Base-by-base conservation (phyloP, 352 stramenopile genomes). In the Globisporangium recalcitrans region DNA sequence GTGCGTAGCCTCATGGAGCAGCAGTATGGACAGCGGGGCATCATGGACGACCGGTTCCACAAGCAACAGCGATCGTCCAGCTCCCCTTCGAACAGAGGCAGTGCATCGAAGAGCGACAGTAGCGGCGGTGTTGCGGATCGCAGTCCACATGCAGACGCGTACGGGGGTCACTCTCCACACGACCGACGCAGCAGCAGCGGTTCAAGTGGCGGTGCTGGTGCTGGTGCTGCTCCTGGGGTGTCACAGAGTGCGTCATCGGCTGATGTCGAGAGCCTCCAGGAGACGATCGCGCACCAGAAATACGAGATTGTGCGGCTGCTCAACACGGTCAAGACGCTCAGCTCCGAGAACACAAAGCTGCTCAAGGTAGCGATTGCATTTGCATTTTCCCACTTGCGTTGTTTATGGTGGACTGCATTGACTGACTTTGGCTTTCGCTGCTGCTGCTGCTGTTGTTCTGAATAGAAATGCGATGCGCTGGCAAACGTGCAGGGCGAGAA, bases 321-420 rank as follows among this genome's bases (percentile, higher is more conserved):
- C 21, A 92, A 91, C 26, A 88, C 82, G 0, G 81, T 95, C 14
- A 95, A 95, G 67, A 89, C 86, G 1, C 78, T 95, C 36, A 93
- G 84, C 46, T 80, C 70, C 3, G 86, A 95, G 59, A 95, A 95
- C 53, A 88, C 84, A 4, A 91, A 85, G 40, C 69, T 95, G 9
- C 66, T 93, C 11, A 92, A 91, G 73, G 86, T 95, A 63, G 9
- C n/a, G n/a, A n/a, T n/a, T n/a, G n/a, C n/a, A n/a, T n/a, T n/a
- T n/a, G n/a, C n/a, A n/a, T n/a, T n/a, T n/a, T n/a, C n/a, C n/a
- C n/a, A n/a, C n/a, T n/a, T n/a, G n/a, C n/a, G n/a, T n/a, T n/a
- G n/a, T n/a, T n/a, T n/a, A 21, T 46, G 14, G 16, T 46, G 16
- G 16, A 46, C 9, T 21, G n/a, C 16, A 22, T 56, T 53, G 16